Evolutionary conservation across 2,329 filamentous ascomycete species (phyloP).

Genomic region (Aureobasidium sp.): DNA sequence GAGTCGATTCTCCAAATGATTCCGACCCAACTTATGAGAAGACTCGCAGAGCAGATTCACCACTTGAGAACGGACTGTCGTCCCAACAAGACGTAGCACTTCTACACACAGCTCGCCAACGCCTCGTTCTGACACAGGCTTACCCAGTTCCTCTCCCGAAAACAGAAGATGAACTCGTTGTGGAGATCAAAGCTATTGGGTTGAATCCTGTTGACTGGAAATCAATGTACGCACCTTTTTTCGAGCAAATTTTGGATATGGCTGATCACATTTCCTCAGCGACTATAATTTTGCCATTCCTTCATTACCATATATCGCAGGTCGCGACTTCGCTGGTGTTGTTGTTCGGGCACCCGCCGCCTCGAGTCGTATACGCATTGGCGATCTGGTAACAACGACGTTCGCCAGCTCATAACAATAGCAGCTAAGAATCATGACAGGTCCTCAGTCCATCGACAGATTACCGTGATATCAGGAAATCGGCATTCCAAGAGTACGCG

Average conservation of each 20-base stretch:
- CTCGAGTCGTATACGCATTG: conserved; percentile 43
- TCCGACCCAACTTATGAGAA: not conserved
- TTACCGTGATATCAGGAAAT: conserved; percentile 63
- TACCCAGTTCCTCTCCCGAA: not conserved
- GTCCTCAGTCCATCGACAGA: conserved; percentile 62
- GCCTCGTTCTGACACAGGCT: not conserved
- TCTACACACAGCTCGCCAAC: not conserved
- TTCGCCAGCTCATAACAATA: not conserved
- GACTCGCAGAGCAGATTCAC: not conserved
- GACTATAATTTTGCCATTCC: conserved; percentile 65
- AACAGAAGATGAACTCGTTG: conserved; percentile 44
- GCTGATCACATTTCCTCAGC: conserved; percentile 28
- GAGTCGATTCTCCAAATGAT: not conserved
- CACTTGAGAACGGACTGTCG: not conserved
- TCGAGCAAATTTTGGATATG: not conserved
- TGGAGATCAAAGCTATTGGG: conserved; percentile 57
- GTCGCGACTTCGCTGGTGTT: conserved; percentile 59
- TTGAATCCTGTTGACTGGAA: conserved; percentile 74
- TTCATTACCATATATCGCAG: conserved; percentile 57
- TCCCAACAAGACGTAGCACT: not conserved
- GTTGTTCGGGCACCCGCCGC: conserved; percentile 42
- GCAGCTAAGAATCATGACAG: not conserved
- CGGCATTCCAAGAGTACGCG: conserved; percentile 62
- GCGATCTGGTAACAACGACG: conserved; percentile 40
- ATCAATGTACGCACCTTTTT: conserved; percentile 47